Percentiles rank a stretch among this genome's conserved stretches.
Conservation (phyloP, 129 eudicot species). For the Ambrosia trifida region DNA sequence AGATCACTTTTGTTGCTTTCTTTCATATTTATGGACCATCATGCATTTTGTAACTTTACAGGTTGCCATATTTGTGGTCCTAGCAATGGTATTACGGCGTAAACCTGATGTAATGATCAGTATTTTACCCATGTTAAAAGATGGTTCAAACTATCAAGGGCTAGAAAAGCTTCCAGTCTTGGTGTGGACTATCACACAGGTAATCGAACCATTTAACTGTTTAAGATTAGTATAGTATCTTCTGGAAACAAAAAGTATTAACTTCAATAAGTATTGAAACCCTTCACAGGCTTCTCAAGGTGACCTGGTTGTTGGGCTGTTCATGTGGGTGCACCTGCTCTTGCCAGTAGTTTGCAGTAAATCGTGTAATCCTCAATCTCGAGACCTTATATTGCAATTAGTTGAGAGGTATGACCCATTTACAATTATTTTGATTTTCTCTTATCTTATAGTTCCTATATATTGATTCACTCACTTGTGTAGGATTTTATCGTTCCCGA, state of each 20-base stretch:
- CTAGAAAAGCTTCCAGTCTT: conserved; percentile 53
- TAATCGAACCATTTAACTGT: conserved; percentile 15
- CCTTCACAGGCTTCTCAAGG: conserved; percentile 50
- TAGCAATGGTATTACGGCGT: conserved; percentile 49
- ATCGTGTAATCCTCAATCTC: conserved; percentile 54
- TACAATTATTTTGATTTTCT: neutral
- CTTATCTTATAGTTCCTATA: neutral
- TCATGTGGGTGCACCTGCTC: conserved; percentile 56
- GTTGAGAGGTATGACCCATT: conserved; percentile 46
- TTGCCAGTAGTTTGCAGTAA: conserved; percentile 49
- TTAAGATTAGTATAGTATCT: neutral
- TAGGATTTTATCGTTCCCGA: conserved; percentile 51
- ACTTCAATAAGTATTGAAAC: neutral
- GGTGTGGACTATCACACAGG: conserved; percentile 53
- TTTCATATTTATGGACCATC: neutral
- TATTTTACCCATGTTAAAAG: conserved; percentile 44
- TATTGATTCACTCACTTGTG: conserved; percentile 3
- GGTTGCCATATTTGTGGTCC: conserved; percentile 63
- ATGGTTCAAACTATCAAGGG: conserved; percentile 50
- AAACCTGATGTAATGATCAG: conserved; percentile 53
- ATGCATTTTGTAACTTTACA: conserved; percentile 22
- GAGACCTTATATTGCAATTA: conserved; percentile 59
- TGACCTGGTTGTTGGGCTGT: conserved; percentile 54
- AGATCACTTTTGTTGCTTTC: too few relatives aligned
- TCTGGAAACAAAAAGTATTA: conserved; percentile 1